Percentiles rank a stretch among this genome's conserved stretches.
These are phyloP conservation scores for Peronospora destructor DNA, from an alignment of 352 stramenopile species.

Conservation along the genomic window DNA sequence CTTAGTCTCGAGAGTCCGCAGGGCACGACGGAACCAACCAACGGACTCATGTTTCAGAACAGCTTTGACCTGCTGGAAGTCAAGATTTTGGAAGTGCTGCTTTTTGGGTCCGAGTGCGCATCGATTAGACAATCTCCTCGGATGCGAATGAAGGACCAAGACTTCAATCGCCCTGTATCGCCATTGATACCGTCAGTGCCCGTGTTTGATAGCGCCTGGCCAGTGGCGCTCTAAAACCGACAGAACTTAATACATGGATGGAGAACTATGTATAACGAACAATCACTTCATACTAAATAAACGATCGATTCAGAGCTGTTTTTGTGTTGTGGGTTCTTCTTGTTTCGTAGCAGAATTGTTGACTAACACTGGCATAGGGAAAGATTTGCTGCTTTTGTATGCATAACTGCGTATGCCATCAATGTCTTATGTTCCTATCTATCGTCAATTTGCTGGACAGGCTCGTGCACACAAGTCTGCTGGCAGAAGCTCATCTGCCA, in stretches of 20 bases:
- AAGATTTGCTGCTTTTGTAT: too few relatives aligned
- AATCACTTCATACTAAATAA: constrained; percentile 30
- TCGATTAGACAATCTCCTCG: constrained; percentile 1
- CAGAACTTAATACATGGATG: constrained; percentile 2
- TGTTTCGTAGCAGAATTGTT: too few relatives aligned
- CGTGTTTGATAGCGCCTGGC: constrained; percentile 21
- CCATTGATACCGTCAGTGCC: constrained; percentile 13
- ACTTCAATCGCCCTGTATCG: constrained; percentile 2
- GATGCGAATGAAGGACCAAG: constrained; percentile 8
- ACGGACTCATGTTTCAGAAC: constrained; percentile 19
- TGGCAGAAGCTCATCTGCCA: too few relatives aligned
- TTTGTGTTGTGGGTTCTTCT: too few relatives aligned
- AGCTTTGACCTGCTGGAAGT: constrained; percentile 32
- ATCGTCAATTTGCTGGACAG: too few relatives aligned
- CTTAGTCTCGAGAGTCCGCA: constrained; percentile 14
- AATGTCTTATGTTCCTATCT: too few relatives aligned
- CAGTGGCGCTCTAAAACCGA: constrained; percentile 19
- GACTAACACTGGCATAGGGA: too few relatives aligned
- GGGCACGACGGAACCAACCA: constrained; percentile 16
- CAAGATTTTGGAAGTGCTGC: constrained; percentile 32
- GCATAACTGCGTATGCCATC: too few relatives aligned
- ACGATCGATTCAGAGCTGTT: too few relatives aligned
- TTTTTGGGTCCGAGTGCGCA: constrained; percentile 23
- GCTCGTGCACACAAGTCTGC: too few relatives aligned
- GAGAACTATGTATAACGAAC: constrained; percentile 22